phyloP scores from a whole-genome alignment of 345 rosid species.

The Microthlaspi erraticum region DNA sequence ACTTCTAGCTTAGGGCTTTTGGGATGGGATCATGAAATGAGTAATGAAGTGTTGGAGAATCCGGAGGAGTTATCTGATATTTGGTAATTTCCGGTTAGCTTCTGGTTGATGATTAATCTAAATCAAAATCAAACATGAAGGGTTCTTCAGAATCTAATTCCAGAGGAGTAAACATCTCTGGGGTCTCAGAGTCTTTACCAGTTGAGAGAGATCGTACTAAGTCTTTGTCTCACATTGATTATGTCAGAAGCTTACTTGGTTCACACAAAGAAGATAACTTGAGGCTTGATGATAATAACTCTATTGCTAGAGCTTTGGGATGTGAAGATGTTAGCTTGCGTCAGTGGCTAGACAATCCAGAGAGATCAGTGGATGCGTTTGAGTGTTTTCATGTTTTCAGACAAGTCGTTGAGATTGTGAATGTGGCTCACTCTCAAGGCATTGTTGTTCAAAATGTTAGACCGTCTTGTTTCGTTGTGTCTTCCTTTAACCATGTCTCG shows the following conservation, averaged over 20 bases:
- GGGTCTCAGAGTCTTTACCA: slow-evolving; percentile 49
- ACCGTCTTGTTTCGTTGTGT: slow-evolving; percentile 88
- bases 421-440: slow-evolving; percentile 85
- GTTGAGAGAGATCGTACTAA: slow-evolving; percentile 45
- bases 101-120: slow-evolving; percentile 52
- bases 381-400: slow-evolving; percentile 91
- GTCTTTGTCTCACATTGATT: slow-evolving; percentile 59
- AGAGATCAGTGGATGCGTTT: slow-evolving; percentile 65
- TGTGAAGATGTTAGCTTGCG: slow-evolving; percentile 89
- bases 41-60: slow-evolving; percentile 42
- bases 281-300: slow-evolving; percentile 45
- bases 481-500: slow-evolving; percentile 81
- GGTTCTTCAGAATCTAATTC: slow-evolving; percentile 77
- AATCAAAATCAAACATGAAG: slow-evolving; percentile 52
- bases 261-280: slow-evolving; percentile 55
- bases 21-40: slow-evolving; percentile 43
- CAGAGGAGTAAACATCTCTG: slow-evolving; percentile 58
- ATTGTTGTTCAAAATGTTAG: slow-evolving; percentile 82
- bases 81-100: slow-evolving; percentile 47
- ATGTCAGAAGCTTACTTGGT: slow-evolving; percentile 59
- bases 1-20: slow-evolving; percentile 17
- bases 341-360: slow-evolving; percentile 88
- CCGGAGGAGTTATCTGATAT: slow-evolving; percentile 44
- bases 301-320: slow-evolving; percentile 53
- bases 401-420: slow-evolving; percentile 82